Evolutionary conservation across 306 rosid genomes (phyloP).

Genomic region (Cucumis cinereus): DNA sequence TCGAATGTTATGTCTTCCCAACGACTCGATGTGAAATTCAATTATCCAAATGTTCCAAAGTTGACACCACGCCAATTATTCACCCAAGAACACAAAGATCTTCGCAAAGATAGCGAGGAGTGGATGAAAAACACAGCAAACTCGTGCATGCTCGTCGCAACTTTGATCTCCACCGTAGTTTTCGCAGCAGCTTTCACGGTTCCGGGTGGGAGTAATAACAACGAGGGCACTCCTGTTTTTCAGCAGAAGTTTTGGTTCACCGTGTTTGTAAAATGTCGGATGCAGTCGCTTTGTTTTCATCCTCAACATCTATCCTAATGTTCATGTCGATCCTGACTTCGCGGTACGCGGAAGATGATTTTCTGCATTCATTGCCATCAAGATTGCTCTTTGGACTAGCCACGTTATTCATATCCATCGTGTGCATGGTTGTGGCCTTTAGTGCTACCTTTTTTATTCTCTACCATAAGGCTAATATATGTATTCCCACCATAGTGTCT

Average conservation of each 20-base stretch:
- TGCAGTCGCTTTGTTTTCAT: background rate
- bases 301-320: background rate
- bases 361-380: background rate
- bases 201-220: background rate
- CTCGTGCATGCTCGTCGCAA: background rate
- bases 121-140: slow-evolving; percentile 4
- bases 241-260: background rate
- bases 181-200: slow-evolving; percentile 3
- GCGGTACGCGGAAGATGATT: slow-evolving; percentile 4
- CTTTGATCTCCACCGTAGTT: background rate
- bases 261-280: background rate
- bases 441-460: background rate
- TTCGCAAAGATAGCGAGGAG: background rate
- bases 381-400: background rate
- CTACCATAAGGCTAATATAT: background rate
- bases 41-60: background rate
- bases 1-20: background rate
- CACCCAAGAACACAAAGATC: background rate
- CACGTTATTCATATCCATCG: background rate
- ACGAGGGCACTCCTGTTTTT: background rate
- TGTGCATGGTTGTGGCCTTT: background rate
- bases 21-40: background rate
- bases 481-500: background rate
- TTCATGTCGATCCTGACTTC: background rate
- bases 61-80: background rate